Percentiles rank a stretch among this genome's conserved stretches.
These are phyloP conservation scores for Mucor lusitanicus DNA, from an alignment of 371 early-diverging fungal genomes.

Conservation along the genomic window DNA sequence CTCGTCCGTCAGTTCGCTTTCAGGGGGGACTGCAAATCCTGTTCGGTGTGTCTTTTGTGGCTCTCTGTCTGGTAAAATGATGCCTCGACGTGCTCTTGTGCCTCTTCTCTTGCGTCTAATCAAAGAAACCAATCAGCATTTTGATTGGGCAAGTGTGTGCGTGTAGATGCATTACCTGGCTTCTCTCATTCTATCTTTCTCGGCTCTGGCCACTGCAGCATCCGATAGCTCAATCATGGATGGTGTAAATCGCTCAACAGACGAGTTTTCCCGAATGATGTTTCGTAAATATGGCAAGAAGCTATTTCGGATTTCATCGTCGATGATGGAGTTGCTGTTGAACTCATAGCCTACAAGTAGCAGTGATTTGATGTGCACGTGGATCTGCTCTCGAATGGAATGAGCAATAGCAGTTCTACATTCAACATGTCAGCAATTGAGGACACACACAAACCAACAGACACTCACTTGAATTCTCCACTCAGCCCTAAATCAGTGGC, in stretches of 20 bases:
- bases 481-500: slow-evolving; percentile 70
- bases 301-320: slow-evolving; percentile 72
- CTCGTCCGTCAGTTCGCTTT: slow-evolving; percentile 43
- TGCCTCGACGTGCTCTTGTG: slow-evolving; percentile 66
- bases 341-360: slow-evolving; percentile 81
- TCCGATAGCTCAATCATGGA: slow-evolving; percentile 68
- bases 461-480: slow-evolving; percentile 75
- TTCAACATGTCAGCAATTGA: not conserved
- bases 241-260: slow-evolving; percentile 64
- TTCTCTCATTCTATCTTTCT: slow-evolving; percentile 78
- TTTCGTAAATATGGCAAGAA: slow-evolving; percentile 68
- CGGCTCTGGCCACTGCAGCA: slow-evolving; percentile 76
- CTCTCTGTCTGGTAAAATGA: slow-evolving; percentile 69
- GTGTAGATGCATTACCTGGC: slow-evolving; percentile 26
- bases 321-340: slow-evolving; percentile 61
- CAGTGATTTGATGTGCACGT: slow-evolving; percentile 80
- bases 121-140: not conserved
- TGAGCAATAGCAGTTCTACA: slow-evolving; percentile 87
- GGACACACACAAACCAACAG: slow-evolving; percentile 9
- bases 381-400: slow-evolving; percentile 92
- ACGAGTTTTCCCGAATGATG: slow-evolving; percentile 52
- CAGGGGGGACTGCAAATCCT: slow-evolving; percentile 33
- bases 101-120: slow-evolving; percentile 78
- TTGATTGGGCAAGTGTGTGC: not conserved
- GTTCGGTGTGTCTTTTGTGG: slow-evolving; percentile 49